phyloP scores from a whole-genome alignment of 495 filamentous ascomycete genomes.

The Hypoxylon cercidicola region DNA sequence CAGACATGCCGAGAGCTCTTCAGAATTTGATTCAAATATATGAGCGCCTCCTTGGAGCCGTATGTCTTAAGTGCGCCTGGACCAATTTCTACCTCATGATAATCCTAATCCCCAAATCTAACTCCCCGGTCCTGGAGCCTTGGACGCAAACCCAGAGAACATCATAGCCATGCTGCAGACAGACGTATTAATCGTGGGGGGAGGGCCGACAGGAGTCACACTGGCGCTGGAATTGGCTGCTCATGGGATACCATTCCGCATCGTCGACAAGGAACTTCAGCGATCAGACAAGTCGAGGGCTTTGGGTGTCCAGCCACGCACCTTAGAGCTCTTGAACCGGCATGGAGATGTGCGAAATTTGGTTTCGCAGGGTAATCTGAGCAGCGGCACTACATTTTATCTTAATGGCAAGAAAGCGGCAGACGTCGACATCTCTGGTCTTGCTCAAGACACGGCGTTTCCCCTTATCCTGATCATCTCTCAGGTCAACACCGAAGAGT shows the following conservation, averaged over 20 bases:
- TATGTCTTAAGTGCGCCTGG: slow-evolving; percentile 4
- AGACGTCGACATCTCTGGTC: slow-evolving; percentile 46
- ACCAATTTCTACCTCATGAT: not conserved
- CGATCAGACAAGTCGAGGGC: slow-evolving; percentile 47
- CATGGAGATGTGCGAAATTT: slow-evolving; percentile 41
- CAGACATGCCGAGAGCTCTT: not conserved
- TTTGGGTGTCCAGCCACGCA: slow-evolving; percentile 47
- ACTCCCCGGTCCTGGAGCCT: not conserved
- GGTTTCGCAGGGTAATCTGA: slow-evolving; percentile 32
- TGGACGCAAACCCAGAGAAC: slow-evolving; percentile 1
- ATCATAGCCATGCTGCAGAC: slow-evolving; percentile 18
- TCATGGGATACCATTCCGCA: slow-evolving; percentile 39
- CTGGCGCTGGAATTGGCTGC: slow-evolving; percentile 43
- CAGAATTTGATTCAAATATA: slow-evolving; percentile 28
- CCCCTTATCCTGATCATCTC: slow-evolving; percentile 51
- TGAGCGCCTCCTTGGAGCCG: slow-evolving; percentile 1
- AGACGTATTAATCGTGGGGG: slow-evolving; percentile 46
- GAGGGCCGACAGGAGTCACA: slow-evolving; percentile 42
- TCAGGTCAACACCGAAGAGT: slow-evolving; percentile 54
- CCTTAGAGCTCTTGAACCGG: slow-evolving; percentile 48
- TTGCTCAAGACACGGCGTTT: slow-evolving; percentile 50
- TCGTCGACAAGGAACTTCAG: slow-evolving; percentile 39
- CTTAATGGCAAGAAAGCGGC: slow-evolving; percentile 40
- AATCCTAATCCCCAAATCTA: not conserved
- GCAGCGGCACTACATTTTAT: slow-evolving; percentile 36